phyloP scores from a whole-genome alignment of 2,329 filamentous ascomycete species.

The Fusarium hainanense region DNA sequence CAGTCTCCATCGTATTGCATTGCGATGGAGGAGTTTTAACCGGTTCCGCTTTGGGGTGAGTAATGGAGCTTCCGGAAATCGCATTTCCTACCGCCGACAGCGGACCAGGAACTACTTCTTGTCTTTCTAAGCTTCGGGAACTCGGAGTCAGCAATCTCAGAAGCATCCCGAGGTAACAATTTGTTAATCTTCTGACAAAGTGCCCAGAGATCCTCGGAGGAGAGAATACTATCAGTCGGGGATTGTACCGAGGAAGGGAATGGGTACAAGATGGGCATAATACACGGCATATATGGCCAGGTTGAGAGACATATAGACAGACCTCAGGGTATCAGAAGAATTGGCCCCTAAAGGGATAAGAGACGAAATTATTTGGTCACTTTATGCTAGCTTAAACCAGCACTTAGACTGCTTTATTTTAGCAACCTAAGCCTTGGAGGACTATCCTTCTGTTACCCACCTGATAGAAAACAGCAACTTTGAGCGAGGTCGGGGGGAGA shows the following conservation, averaged over 20 bases:
- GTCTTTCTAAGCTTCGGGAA: conserved; percentile 11
- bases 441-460: no score
- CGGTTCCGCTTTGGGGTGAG: conserved; percentile 24
- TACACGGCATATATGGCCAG: neutral
- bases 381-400: no score
- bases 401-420: no score
- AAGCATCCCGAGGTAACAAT: conserved; percentile 54
- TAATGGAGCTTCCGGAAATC: conserved; percentile 15
- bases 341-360: no score
- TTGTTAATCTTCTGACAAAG: neutral
- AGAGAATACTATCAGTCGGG: neutral
- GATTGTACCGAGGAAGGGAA: neutral
- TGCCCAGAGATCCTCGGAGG: conserved; percentile 51
- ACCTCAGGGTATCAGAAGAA: no score
- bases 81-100: conserved; percentile 36
- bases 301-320: neutral
- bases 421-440: no score
- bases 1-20: conserved; percentile 4
- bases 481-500: neutral
- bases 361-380: no score
- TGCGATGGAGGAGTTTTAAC: conserved; percentile 15
- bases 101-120: conserved; percentile 18
- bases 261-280: neutral
- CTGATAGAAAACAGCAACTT: neutral
- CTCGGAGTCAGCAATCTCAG: conserved; percentile 26